Conservation (phyloP, 306 rosid genomes). For the Cercis canadensis region DNA sequence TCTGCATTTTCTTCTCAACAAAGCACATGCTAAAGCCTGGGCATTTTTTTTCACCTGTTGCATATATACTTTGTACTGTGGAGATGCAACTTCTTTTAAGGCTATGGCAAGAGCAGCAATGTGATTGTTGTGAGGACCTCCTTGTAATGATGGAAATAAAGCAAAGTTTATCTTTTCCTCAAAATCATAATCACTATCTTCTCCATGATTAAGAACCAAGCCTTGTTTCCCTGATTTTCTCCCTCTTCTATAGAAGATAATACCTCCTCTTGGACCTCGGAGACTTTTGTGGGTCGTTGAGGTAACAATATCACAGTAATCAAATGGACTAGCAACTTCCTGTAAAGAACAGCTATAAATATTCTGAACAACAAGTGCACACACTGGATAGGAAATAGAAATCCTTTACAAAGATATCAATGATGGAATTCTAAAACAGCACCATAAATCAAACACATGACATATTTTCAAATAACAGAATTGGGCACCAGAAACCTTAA, state of each 20-base stretch:
- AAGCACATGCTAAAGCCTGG: slow-evolving; percentile 72
- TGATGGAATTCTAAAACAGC: slow-evolving; percentile 13
- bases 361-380: slow-evolving; percentile 10
- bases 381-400: slow-evolving; percentile 1
- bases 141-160: slow-evolving; percentile 78
- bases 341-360: slow-evolving; percentile 38
- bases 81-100: slow-evolving; percentile 81
- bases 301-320: slow-evolving; percentile 78
- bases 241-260: slow-evolving; percentile 77
- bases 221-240: slow-evolving; percentile 65
- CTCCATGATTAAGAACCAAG: slow-evolving; percentile 49
- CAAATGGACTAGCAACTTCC: slow-evolving; percentile 80
- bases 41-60: slow-evolving; percentile 88
- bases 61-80: slow-evolving; percentile 75
- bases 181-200: slow-evolving; percentile 59
- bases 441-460: slow-evolving; percentile 8
- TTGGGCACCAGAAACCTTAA: background rate
- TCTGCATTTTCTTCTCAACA: slow-evolving; percentile 82
- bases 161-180: slow-evolving; percentile 90
- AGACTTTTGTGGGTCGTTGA: slow-evolving; percentile 95
- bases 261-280: slow-evolving; percentile 89
- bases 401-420: background rate
- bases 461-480: slow-evolving; percentile 9
- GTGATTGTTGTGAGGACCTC: slow-evolving; percentile 90
- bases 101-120: slow-evolving; percentile 89